Conservation (phyloP, 306 rosid species). For the Prunus mira region DNA sequence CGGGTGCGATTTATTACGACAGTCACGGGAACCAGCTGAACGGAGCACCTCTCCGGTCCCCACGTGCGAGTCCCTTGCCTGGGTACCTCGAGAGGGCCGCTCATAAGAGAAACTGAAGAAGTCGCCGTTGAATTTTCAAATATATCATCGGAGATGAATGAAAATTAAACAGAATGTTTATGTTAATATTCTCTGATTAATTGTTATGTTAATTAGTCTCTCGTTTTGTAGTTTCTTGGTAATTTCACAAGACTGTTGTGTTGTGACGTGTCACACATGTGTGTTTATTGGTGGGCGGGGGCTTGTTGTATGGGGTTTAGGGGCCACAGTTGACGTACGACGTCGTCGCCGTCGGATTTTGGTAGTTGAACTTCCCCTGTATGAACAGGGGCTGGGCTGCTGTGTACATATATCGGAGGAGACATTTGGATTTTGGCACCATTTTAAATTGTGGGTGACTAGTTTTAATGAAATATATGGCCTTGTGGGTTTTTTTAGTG, state of each 20-base stretch:
- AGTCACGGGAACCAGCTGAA: conserved; percentile 45
- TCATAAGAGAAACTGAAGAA: not conserved
- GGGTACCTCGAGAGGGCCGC: conserved; percentile 49
- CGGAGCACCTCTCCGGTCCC: conserved; percentile 63
- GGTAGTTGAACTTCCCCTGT: not conserved
- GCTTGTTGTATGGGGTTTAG: not conserved
- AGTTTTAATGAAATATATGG: not conserved
- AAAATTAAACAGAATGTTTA: not conserved
- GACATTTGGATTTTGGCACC: not conserved
- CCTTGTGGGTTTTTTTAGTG: not conserved
- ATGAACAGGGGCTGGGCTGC: not conserved
- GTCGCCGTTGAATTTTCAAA: not conserved
- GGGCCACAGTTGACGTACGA: not conserved
- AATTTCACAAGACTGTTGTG: not conserved
- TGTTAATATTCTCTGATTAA: not conserved
- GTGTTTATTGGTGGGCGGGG: not conserved
- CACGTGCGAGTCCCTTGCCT: conserved; percentile 89
- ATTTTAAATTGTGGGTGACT: not conserved
- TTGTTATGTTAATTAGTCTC: not conserved
- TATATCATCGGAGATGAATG: not conserved
- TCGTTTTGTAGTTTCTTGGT: not conserved
- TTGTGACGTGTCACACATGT: not conserved
- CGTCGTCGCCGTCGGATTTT: not conserved
- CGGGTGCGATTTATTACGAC: conserved; percentile 75
- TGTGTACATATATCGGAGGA: not conserved